Conservation (phyloP, 148 eudicot genomes). For the Bassia scoparia region DNA sequence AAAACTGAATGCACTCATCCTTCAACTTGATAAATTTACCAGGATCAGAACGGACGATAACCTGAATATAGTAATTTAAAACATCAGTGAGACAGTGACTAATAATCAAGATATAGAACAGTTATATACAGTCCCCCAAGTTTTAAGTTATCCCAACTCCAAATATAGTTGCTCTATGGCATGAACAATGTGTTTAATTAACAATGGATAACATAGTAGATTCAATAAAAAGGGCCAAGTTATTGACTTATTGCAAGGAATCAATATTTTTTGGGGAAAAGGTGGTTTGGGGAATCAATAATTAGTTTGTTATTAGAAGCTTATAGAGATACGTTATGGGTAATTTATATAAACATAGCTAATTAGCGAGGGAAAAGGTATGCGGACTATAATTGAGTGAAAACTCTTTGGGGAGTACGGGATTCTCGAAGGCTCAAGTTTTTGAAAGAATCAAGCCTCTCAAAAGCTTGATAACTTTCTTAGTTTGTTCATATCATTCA, state of each 20-base stretch:
- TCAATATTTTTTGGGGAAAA: too few relatives aligned
- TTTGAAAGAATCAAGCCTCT: too few relatives aligned
- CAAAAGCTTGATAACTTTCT: too few relatives aligned
- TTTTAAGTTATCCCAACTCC: neutral
- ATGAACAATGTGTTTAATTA: neutral
- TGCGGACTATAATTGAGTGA: too few relatives aligned
- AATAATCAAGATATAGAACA: neutral
- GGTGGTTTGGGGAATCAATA: too few relatives aligned
- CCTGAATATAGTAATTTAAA: constrained; percentile 33
- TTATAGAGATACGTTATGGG: too few relatives aligned
- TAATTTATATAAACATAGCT: too few relatives aligned
- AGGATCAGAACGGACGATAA: constrained; percentile 71
- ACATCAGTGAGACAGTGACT: constrained; percentile 22
- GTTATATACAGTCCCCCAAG: neutral
- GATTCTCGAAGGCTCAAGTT: too few relatives aligned
- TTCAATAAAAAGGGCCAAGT: neutral
- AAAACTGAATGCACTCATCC: constrained; percentile 61
- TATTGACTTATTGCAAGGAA: neutral
- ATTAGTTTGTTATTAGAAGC: too few relatives aligned
- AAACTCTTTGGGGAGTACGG: too few relatives aligned
- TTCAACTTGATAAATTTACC: constrained; percentile 63
- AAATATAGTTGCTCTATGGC: neutral
- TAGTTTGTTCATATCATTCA: too few relatives aligned
- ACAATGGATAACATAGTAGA: neutral
- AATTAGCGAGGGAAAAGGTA: too few relatives aligned